Conservation (phyloP, 1,284 basidiomycete species). For the Cryptococcus sp. region DNA sequence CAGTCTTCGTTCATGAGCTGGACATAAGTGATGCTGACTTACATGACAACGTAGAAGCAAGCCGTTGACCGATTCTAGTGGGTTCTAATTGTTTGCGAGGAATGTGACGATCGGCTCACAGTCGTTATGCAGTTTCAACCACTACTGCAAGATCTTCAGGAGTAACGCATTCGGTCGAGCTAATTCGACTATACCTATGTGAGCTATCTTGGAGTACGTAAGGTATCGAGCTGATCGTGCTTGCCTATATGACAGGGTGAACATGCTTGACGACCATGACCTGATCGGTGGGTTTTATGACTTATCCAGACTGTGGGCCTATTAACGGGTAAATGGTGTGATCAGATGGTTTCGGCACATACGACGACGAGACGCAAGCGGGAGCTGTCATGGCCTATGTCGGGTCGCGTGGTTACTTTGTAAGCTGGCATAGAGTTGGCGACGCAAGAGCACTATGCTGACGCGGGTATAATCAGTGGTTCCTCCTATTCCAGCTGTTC, state of each 20-base stretch:
- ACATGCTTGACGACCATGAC: conserved; percentile 65
- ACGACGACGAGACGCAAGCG: conserved; percentile 70
- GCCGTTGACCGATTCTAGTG: conserved; percentile 75
- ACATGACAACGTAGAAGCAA: conserved; percentile 30
- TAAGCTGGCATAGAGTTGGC: conserved; percentile 9
- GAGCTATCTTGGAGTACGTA: conserved; percentile 37
- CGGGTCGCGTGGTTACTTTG: conserved; percentile 78
- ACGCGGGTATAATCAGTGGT: conserved; percentile 55
- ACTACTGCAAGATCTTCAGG: conserved; percentile 84
- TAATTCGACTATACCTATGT: conserved; percentile 83
- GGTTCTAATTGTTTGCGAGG: conserved; percentile 4
- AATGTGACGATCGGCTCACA: too few species aligned
- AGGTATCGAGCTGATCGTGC: conserved; percentile 56
- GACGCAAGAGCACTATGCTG: not conserved
- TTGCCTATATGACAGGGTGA: conserved; percentile 57
- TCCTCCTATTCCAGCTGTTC: conserved; percentile 88
- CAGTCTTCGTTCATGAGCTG: conserved; percentile 6
- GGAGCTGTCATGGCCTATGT: conserved; percentile 70
- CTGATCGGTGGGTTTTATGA: conserved; percentile 61
- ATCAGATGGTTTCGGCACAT: conserved; percentile 80
- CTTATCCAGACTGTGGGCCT: not conserved
- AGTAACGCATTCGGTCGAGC: conserved; percentile 89
- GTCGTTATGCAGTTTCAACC: conserved; percentile 64
- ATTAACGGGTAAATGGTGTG: not conserved
- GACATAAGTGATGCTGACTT: conserved; percentile 1